Base-by-base conservation (phyloP, 1,284 basidiomycete species). In the Leccinum angustisporum region DNA sequence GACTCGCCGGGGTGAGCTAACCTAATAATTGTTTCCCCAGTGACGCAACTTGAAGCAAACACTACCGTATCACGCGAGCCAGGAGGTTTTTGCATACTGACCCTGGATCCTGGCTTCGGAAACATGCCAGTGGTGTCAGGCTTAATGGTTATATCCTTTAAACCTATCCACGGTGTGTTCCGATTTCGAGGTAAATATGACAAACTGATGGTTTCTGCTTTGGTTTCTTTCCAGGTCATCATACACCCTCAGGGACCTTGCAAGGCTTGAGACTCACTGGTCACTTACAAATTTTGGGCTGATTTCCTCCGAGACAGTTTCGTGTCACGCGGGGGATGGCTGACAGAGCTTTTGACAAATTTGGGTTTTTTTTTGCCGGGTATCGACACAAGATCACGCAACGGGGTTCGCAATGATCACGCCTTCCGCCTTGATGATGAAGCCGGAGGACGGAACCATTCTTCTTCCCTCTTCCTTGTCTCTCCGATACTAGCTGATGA, bases 311-410 rank as follows among this genome's bases (percentile, higher is more conserved):
- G 34, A 36, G 10, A 36, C 13, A 14, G 43, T 18, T 46, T 18
- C n/a, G 9, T 46, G 43, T 27, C 48, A 27, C 11, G 18, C n/a
- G 16, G 34, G 16, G 34, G 25, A 25, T 54, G 5, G 38, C 31
- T 65, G 36, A 61, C 40, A 52, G 43, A 33, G 16, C 16, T 51
- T 30, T 13, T 61, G 58, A 46, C 40, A 27, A 61, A 63, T 65
- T 72, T 61, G 56, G n/a, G n/a, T n/a, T 27, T 30, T n/a, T 18
- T 33, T 51, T 36, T 40, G 18, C 18, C 18, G 18, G 10, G 52
- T 54, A 54, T 61, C 68, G 57, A 64, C 71, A 66, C 63, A 66
- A 76, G 71, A 74, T 74, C 75, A 76, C 75, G 72, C 72, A 65
- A 74, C 21, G 27, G 53, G n/a, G 64, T 63, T 50, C 27, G 21